A percentile compares a stretch with the other conserved stretches of the same genome.
Conservation (phyloP, 2,329 filamentous ascomycete genomes). For the Fusarium musae region DNA sequence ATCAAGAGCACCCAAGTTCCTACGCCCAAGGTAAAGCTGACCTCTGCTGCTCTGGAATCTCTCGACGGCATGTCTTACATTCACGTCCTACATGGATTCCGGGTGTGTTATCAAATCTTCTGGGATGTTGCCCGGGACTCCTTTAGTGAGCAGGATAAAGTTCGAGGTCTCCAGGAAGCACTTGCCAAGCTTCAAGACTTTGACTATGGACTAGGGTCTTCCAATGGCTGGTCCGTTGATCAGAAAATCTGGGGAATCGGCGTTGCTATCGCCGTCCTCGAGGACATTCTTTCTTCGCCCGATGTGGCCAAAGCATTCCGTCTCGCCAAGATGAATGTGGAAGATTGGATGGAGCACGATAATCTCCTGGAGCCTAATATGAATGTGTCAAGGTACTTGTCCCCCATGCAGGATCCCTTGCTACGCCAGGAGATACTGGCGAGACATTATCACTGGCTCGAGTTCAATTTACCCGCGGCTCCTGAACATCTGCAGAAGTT, state of each 20-base stretch:
- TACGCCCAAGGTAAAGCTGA: too few species aligned
- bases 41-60: background rate
- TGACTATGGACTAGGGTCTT: background rate
- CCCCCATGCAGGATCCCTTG: background rate
- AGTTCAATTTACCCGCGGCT: background rate
- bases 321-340: background rate
- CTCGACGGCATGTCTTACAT: background rate
- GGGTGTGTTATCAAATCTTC: background rate
- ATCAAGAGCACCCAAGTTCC: background rate
- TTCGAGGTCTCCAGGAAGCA: background rate
- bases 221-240: background rate
- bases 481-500: background rate
- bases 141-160: background rate
- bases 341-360: background rate
- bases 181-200: accelerated
- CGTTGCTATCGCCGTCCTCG: background rate
- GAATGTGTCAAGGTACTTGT: background rate
- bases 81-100: background rate
- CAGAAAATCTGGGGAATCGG: background rate
- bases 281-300: background rate
- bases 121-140: background rate
- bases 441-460: too few species aligned
- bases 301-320: background rate
- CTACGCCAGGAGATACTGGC: background rate
- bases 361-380: background rate